A percentile compares a stretch with the other conserved stretches of the same genome.
These are phyloP conservation scores for Saccharomycopsis sp. DNA, from an alignment of 805 yeast species.

Conservation along the genomic window DNA sequence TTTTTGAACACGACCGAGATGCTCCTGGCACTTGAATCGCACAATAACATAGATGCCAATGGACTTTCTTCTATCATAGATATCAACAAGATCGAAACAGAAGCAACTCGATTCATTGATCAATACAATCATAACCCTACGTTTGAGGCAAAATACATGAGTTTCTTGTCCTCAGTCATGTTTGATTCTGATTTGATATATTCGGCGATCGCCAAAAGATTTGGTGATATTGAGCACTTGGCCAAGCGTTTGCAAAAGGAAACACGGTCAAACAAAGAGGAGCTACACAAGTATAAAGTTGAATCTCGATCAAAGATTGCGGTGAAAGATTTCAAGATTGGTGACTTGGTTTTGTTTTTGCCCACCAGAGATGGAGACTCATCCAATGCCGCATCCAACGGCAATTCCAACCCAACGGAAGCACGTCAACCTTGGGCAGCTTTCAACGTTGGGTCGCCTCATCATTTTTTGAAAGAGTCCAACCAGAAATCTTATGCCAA, in stretches of 20 bases:
- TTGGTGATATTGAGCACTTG: constrained; percentile 79
- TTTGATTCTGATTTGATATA: constrained; percentile 27
- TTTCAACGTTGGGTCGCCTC: constrained; percentile 81
- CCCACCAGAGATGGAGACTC: constrained; percentile 53
- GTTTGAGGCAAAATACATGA: constrained; percentile 24
- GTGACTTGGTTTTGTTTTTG: constrained; percentile 75
- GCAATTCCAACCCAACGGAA: constrained; percentile 18
- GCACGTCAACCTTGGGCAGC: constrained; percentile 79
- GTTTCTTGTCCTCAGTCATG: constrained; percentile 21
- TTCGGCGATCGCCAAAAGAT: constrained; percentile 55
- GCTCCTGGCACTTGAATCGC: not conserved
- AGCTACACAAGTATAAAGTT: constrained; percentile 23
- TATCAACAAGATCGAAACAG: constrained; percentile 17
- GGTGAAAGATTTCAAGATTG: constrained; percentile 54
- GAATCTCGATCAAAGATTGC: constrained; percentile 48
- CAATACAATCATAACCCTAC: constrained; percentile 23
- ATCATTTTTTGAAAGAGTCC: constrained; percentile 56
- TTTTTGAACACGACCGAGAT: not conserved
- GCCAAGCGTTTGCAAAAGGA: constrained; percentile 82
- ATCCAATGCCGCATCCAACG: constrained; percentile 20
- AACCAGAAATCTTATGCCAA: constrained; percentile 24
- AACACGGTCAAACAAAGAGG: constrained; percentile 37
- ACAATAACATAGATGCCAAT: not conserved
- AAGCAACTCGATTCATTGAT: constrained; percentile 10
- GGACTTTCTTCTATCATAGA: constrained; percentile 8